Evolutionary conservation across 192 early-diverging fungal genomes (phyloP), one percentile per base, ranked within the genome.

Genomic region (Coemansia sp.): DNA sequence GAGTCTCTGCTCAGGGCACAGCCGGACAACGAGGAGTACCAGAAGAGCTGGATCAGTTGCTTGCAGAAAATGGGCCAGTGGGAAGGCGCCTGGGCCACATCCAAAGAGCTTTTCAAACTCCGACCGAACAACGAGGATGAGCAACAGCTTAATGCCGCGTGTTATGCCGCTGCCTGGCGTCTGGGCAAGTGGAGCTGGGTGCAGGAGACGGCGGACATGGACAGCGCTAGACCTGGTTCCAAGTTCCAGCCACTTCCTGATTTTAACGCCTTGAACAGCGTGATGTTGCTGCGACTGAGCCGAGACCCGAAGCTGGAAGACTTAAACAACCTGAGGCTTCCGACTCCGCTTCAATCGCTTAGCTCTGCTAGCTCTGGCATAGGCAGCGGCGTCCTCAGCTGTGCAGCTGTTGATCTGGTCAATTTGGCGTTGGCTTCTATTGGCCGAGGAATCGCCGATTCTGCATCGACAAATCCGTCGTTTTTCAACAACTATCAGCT

Each of bases 51-150:
- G 80, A 67, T 78, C 30, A 48, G 62, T 33, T 78, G 80, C 48
- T 33, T 83, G 66, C 80, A 77, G 56, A 74, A 67, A 63, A 83
- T 83, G 80, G 80, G 80, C 5, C 75, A 83, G 58, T 78, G 75
- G 76, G 80, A 78, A 50, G 72, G 75, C 51, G 71, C 80, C 22
- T 83, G 80, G 80, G 51, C 76, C 28, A 73, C 80, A 5, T 71
- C 75, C 11, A 65, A 62, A 56, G 76, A 77, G 45, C 58, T 83
- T 52, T 66, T 48, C 8, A 59, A 31, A 6, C 4, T 11, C 10
- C 29, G 33, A 14, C 40, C 66, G 1, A 31, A n/a, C 0, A 63
- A 17, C 20, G 63, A 72, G 16, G 60, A 48, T 20, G 69, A 69
- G 38, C 45, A 30, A 11, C 63, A 68, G 30, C 67, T 78, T 22